Base-by-base conservation (phyloP, 1,284 basidiomycete species). In the Tranzscheliella williamsii region DNA sequence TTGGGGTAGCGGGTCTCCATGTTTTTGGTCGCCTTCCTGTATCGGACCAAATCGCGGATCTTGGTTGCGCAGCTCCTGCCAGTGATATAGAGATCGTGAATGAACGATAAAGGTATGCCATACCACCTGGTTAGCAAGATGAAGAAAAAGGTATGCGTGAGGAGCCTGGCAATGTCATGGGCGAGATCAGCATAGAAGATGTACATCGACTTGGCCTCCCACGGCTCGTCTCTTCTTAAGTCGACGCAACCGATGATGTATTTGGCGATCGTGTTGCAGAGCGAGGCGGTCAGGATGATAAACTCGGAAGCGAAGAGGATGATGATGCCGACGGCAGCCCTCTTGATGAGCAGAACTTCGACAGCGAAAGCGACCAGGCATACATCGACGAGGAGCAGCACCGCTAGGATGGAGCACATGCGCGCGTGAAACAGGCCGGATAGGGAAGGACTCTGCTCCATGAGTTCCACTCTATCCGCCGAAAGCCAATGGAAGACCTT, bases 401-500 rank as follows among this genome's bases (percentile, higher is more conserved):
- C 80, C 31, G 82, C 65, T 56, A 92, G 87, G 8, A 93, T 79
- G 26, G 83, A 80, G 27, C 84, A 80, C 82, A 95, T 88, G 33
- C 95, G 85, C 35, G 90, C 71, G 78, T 97, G 93, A 79, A 95
- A 96, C 22, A 87, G 78, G 16, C 83, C 75, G 3, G 89, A 83
- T 20, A 94, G 87, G 7, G 89, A 87, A 23, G 91, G 88, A 45
- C 89, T 83, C 81, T 99, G 95, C 73, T 98, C 95, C 89, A 99
- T 96, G 83, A 90, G 93, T 84, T 98, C 95, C 42, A 98, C 89
- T 33, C 95, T 85, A 76, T 97, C 94, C 3, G 86, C 86, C 49
- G 91, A 85, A 24, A 99, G 84, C 93, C 93, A 97, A 78, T 99
- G 95, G 79, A 98, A 98, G 45, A 90, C 91, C 78, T 97, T 97